phyloP scores from a whole-genome alignment of 306 rosid species.

The Rosa multiflora region DNA sequence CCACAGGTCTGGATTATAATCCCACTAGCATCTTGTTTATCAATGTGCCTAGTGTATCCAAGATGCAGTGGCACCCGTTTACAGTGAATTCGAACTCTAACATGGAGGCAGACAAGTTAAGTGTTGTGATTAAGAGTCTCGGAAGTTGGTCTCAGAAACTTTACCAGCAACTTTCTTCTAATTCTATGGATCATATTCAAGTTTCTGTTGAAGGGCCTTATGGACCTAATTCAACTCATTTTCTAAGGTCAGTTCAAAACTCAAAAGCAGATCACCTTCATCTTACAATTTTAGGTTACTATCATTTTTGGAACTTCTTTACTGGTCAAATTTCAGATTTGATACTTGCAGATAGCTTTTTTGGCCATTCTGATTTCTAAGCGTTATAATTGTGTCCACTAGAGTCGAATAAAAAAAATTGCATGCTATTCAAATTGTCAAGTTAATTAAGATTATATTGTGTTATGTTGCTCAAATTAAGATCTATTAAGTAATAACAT shows the following conservation, averaged over 20 bases:
- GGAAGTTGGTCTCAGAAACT: constrained; percentile 68
- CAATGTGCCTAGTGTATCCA: constrained; percentile 67
- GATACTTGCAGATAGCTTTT: not conserved
- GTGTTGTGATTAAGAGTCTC: constrained; percentile 47
- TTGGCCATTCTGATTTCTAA: too few relatives aligned
- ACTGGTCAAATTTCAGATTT: not conserved
- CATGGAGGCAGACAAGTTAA: constrained; percentile 47
- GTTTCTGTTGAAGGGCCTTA: constrained; percentile 90
- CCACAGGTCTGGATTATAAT: constrained; percentile 51
- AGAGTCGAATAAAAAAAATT: too few relatives aligned
- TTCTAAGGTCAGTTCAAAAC: constrained; percentile 42
- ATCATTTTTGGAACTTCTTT: not conserved
- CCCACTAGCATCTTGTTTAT: constrained; percentile 63
- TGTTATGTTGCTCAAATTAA: not conserved
- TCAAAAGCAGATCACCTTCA: not conserved
- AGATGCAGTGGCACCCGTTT: constrained; percentile 85
- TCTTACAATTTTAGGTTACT: not conserved
- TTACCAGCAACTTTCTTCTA: constrained; percentile 42
- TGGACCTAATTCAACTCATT: constrained; percentile 51
- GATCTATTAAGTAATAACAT: not conserved
- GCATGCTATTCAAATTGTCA: too few relatives aligned
- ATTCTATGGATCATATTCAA: constrained; percentile 39
- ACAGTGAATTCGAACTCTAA: constrained; percentile 58
- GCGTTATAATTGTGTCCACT: too few relatives aligned
- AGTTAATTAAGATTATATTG: too few relatives aligned